These are phyloP conservation scores for Citrullus amarus DNA, from an alignment of 306 rosid species.

Conservation along the genomic window DNA sequence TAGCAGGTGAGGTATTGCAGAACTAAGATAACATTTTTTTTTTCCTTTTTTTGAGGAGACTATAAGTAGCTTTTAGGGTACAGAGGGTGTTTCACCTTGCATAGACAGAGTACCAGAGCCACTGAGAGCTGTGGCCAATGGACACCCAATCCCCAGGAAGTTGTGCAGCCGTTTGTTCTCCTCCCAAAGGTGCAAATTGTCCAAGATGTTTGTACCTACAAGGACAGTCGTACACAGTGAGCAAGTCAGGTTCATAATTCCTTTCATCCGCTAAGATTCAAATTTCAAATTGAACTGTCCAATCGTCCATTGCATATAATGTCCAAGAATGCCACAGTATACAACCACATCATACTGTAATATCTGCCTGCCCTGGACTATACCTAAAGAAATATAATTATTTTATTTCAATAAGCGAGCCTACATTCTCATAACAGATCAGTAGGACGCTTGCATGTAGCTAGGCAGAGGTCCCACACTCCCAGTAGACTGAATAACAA, in stretches of 20 bases:
- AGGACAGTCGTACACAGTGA: constrained; percentile 9
- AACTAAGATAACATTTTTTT: background rate
- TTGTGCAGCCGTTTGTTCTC: constrained; percentile 97
- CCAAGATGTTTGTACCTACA: constrained; percentile 92
- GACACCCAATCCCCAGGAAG: constrained; percentile 98
- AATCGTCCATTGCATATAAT: background rate
- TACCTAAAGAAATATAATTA: background rate
- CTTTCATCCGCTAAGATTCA: background rate
- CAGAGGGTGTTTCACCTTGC: constrained; percentile 49
- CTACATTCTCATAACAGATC: background rate
- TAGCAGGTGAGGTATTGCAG: background rate
- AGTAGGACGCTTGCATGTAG: background rate
- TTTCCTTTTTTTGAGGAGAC: background rate
- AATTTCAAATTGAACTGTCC: background rate
- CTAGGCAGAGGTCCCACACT: background rate
- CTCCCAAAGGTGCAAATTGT: constrained; percentile 96
- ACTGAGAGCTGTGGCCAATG: constrained; percentile 86
- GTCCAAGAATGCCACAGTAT: background rate
- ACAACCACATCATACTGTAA: background rate
- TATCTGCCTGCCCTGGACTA: background rate
- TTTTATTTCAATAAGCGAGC: background rate
- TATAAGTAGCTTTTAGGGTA: background rate
- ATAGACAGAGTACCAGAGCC: constrained; percentile 98
- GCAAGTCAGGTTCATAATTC: background rate
- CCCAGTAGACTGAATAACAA: background rate